These are phyloP conservation scores for Globisporangium solare DNA, from an alignment of 352 stramenopile species.

Conservation along the genomic window DNA sequence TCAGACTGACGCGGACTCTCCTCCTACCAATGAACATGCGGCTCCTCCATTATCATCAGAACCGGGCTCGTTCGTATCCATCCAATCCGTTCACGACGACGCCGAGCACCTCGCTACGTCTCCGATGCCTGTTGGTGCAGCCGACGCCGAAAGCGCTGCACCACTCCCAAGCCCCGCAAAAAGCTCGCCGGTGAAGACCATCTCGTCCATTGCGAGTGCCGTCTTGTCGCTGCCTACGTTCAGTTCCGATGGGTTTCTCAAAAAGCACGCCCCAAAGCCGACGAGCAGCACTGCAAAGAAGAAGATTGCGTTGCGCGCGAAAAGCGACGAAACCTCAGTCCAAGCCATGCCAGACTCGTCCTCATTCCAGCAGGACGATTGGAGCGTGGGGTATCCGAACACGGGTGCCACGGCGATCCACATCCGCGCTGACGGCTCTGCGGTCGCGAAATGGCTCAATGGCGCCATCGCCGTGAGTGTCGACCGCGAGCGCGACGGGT, in stretches of 20 bases:
- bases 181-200: not conserved
- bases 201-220: conserved; percentile 43
- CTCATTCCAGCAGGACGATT: conserved; percentile 36
- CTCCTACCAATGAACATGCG: not conserved
- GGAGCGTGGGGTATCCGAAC: conserved; percentile 38
- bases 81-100: not conserved
- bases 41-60: not conserved
- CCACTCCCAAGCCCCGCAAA: not conserved
- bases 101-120: not conserved
- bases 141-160: not conserved
- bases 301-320: not conserved
- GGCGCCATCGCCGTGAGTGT: conserved; percentile 63
- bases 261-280: conserved; percentile 30
- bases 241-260: conserved; percentile 27
- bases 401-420: conserved; percentile 46
- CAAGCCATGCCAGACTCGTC: conserved; percentile 2
- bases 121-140: not conserved
- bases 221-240: conserved; percentile 51
- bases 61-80: not conserved
- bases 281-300: conserved; percentile 8
- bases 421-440: conserved; percentile 56
- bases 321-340: conserved; percentile 11
- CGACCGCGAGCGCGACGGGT: conserved; percentile 55
- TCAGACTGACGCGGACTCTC: too few relatives aligned
- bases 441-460: conserved; percentile 61